Base-by-base conservation (phyloP, 495 filamentous ascomycete genomes). In the Neurospora hispaniola region DNA sequence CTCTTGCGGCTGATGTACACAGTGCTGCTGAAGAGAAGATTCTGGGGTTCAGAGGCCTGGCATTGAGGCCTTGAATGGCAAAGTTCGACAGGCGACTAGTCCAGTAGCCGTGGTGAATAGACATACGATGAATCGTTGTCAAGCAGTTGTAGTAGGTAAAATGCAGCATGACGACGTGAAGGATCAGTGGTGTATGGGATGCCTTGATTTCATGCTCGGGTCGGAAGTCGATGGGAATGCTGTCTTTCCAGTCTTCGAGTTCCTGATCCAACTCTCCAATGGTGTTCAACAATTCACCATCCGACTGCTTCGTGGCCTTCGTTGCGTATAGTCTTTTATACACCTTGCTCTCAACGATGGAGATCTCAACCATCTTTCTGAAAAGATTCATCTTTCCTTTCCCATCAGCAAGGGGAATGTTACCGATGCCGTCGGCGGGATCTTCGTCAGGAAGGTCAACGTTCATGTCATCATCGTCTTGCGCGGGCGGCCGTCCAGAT, bases 391-490 rank as follows among this genome's bases (percentile, higher is more conserved):
- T 89, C 81, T 96, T 97, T 69, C 91, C 90, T 75, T 93, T 94
- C n/a, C 93, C 94, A 77, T 96, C 92, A 9, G 91, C 90, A 27
- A 98, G 81, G 12, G 94, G 93, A 70, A 99, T 94, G 76, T 97
- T 96, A 59, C 96, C 96, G 75, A 97, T 91, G 72, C 94, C 94
- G 77, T 99, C 96, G 8, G 86, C 87, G 0, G 96, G 96, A 75
- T 98, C 91, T 73, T 94, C 93, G 72, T 92, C 94, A 20, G 96
- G 96, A 70, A 98, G 86, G 46, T 98, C 94, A 39, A 98, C 96
- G 79, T 97, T 98, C 91, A 97, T 96, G 78, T 99, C 96, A 81
- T 98, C 94, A 77, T 98, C 96, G 78, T 98, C 95, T 79, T 98
- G 96, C 16, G 93, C 92, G 20, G 94, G 95, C 35, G 96, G 96